Base-by-base conservation (phyloP, 345 rosid genomes). In the Leavenworthia alabamica region DNA sequence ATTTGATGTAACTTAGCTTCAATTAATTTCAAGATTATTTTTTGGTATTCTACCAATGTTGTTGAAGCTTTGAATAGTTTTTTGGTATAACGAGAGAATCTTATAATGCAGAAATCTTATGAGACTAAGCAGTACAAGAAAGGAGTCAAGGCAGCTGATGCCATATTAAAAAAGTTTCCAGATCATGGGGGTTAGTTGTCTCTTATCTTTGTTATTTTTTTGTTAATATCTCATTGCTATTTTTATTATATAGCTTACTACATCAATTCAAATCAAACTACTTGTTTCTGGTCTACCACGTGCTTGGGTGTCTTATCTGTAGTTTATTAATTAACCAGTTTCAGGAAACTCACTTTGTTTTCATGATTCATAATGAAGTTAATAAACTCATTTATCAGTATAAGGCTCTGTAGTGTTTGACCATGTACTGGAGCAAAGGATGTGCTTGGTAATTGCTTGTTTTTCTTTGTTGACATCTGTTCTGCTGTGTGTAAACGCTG, bases 91-190 rank as follows among this genome's bases (percentile, higher is more conserved):
- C n/a, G 49, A 29, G 26, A 7, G 19, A 7, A 7, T 64, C 52
- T 41, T 17, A 45, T 28, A 16, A 67, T 70, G 82, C 84, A 94
- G 99, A 94, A 90, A 90, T 94, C 99, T 29, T 94, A 90, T 75
- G 99, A 94, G 76, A 88, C 90, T 22, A 94, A 94, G 60, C 97
- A 90, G 77, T 94, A 94, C 73, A 94, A 94, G 85, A 94, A 88
- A 79, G 99, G 97, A 28, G 62, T 94, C 71, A 94, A 88, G 83
- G 93, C 99, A n/a, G 99, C 99, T 26, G 99, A 94, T 82, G 71
- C 96, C 47, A 94, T 94, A 46, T 71, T 90, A 75, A 90, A 84
- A 74, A 94, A 90, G 81, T 90, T 88, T 85, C 99, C 99, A 10
- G 86, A 86, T 53, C 99, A 94, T 90, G 99, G 99, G 56, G 99